Percentiles rank a stretch among this genome's conserved stretches.
These are phyloP conservation scores for Nannochloropsis salina DNA, from an alignment of 108 stramenopile genomes.

Conservation along the genomic window DNA sequence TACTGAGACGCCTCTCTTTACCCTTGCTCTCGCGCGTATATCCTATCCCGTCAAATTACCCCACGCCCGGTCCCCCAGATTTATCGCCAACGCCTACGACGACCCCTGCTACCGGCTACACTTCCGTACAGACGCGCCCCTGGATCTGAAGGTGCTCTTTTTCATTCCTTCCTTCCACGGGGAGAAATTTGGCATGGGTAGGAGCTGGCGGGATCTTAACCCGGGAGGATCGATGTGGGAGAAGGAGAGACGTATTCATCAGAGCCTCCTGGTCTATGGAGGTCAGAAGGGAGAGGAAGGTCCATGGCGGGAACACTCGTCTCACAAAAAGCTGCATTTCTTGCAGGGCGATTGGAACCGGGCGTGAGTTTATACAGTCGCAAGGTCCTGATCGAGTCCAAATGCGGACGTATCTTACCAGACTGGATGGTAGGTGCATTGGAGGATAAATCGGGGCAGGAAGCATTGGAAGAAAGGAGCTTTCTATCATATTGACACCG, in stretches of 20 bases:
- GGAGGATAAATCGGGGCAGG: neutral
- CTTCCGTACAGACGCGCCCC: constrained; percentile 93
- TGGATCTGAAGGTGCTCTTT: constrained; percentile 91
- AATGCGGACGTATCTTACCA: constrained; percentile 81
- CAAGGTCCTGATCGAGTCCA: constrained; percentile 90
- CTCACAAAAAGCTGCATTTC: neutral
- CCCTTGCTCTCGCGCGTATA: neutral
- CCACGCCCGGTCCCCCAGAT: constrained; percentile 28
- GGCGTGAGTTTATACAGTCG: constrained; percentile 87
- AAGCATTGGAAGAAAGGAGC: neutral
- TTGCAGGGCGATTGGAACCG: constrained; percentile 79
- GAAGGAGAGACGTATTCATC: neutral
- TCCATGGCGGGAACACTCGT: no score
- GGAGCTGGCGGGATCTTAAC: neutral
- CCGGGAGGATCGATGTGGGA: neutral
- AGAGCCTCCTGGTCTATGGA: no score
- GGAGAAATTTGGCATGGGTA: constrained; percentile 94
- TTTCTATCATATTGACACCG: neutral
- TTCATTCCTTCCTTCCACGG: constrained; percentile 90
- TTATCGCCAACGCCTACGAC: constrained; percentile 77
- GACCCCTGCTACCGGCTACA: constrained; percentile 71
- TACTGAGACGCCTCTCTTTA: neutral
- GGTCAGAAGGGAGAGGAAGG: neutral
- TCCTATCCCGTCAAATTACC: neutral
- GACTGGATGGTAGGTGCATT: constrained; percentile 75